Evolutionary conservation across 352 stramenopile species (phyloP).

Genomic region (Thalassiosira hispida): DNA sequence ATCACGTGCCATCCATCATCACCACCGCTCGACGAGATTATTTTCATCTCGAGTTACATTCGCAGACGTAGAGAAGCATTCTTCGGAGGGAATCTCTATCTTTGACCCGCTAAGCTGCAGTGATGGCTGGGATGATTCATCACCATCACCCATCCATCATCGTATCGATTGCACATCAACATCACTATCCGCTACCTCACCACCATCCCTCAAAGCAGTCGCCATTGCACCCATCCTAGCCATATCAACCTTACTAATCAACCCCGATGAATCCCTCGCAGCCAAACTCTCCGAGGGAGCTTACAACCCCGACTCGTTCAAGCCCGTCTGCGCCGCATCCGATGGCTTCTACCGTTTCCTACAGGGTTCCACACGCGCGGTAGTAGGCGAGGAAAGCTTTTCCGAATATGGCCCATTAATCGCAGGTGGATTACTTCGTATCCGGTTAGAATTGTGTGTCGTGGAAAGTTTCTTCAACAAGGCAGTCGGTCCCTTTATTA

Average conservation of each 20-base stretch:
- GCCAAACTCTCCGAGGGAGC: slow-evolving; percentile 39
- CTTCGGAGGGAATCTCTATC: background rate
- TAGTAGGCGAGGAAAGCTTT: slow-evolving; percentile 83
- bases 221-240: slow-evolving; percentile 4
- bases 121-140: slow-evolving; percentile 12
- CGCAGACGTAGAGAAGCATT: slow-evolving; percentile 4
- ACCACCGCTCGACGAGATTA: background rate
- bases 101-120: slow-evolving; percentile 32
- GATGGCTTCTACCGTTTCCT: slow-evolving; percentile 83
- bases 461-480: slow-evolving; percentile 87
- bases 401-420: slow-evolving; percentile 85
- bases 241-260: slow-evolving; percentile 10
- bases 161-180: background rate
- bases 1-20: background rate
- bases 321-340: slow-evolving; percentile 79
- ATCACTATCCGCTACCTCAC: background rate
- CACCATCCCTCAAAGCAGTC: background rate
- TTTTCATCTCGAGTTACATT: slow-evolving; percentile 12
- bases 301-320: slow-evolving; percentile 78
- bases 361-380: slow-evolving; percentile 62
- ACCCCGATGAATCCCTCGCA: background rate
- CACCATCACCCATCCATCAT: background rate
- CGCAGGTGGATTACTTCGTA: slow-evolving; percentile 79
- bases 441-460: slow-evolving; percentile 86
- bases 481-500: slow-evolving; percentile 85